These are phyloP conservation scores for Bidens hawaiensis DNA, from an alignment of 140 eudicot genomes.

Conservation along the genomic window DNA sequence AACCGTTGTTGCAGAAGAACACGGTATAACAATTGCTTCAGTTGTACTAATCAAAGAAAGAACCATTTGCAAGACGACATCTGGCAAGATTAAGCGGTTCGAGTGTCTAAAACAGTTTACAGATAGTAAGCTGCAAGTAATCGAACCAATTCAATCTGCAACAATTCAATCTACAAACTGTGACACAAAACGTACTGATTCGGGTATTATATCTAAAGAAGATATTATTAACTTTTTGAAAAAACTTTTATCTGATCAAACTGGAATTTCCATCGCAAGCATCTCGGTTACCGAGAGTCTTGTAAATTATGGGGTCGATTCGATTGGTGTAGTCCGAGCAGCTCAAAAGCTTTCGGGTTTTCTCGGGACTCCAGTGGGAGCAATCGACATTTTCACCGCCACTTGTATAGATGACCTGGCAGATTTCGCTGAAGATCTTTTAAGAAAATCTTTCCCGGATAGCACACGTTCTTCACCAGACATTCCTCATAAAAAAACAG, in stretches of 20 bases:
- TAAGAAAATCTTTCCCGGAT: constrained; percentile 24
- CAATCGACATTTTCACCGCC: constrained; percentile 51
- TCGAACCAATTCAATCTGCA: constrained; percentile 11
- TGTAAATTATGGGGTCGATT: constrained; percentile 40
- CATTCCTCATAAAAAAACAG: constrained; percentile 5
- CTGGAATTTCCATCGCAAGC: constrained; percentile 27
- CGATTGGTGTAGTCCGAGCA: constrained; percentile 57
- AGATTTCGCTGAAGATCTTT: constrained; percentile 39
- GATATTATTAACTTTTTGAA: constrained; percentile 36
- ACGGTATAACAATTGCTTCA: constrained; percentile 37
- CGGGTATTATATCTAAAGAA: constrained; percentile 25
- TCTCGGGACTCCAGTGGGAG: constrained; percentile 44
- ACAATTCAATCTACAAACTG: not conserved
- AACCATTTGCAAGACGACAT: constrained; percentile 47
- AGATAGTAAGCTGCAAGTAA: constrained; percentile 31
- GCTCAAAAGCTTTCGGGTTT: constrained; percentile 48
- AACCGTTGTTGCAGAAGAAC: constrained; percentile 37
- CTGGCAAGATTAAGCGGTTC: constrained; percentile 44
- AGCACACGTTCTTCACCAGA: not conserved
- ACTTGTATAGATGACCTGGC: constrained; percentile 51
- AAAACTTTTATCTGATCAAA: constrained; percentile 39
- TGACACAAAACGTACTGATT: constrained; percentile 2
- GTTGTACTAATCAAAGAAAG: constrained; percentile 35
- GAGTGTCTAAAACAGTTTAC: constrained; percentile 41
- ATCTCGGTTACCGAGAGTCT: constrained; percentile 36